Evolutionary conservation across 1,139 yeast genomes (phyloP), one percentile per base, ranked within the genome.

Genomic region (Pichia sp.): DNA sequence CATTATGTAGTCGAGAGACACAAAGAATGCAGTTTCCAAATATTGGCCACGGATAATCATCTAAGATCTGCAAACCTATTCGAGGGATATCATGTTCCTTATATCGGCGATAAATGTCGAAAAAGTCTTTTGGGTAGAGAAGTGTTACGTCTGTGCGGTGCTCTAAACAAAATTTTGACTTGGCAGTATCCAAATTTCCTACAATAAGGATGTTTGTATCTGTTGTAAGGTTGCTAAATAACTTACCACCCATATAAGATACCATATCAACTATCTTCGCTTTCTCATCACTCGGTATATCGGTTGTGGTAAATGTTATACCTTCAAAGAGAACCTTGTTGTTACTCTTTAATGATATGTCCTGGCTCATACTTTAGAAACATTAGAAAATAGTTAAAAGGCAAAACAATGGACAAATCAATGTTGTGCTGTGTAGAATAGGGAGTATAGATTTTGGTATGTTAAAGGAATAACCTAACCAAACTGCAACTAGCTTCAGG

Each of bases 201-300:
- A 84, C 91, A 4, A 85, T 67, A 35, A 85, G 62, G 46, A 74
- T 75, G 39, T 74, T 71, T 8, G 80, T 84, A 56, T 79, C 85
- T 39, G 79, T 72, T 71, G 79, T 78, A 47, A 84, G 65, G 53
- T 81, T 83, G 35, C 69, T 67, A 45, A 69, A 69, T 52, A 74
- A 74, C 7, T 56, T 56, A 0, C 91, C 94, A 1, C 94, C 94
- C 68, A 84, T 69, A 1, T 69, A 62, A 28, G 61, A 60, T 41
- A 81, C 66, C 52, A 70, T 69, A 5, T 57, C 54, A 3, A 67
- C 44, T 8, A 66, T 38, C 5, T 56, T 59, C 7, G 52, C 38
- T 42, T 57, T 52, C 19, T 59, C 41, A 1, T 58, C 58, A 2
- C 34, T 21, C 3, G 36, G 15, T 7, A 47, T 26, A 22, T 38